Percentiles rank a stretch among this genome's conserved stretches.
These are phyloP conservation scores for Triticum monococcum DNA, from an alignment of 176 grass and related monocot genomes.

Conservation along the genomic window DNA sequence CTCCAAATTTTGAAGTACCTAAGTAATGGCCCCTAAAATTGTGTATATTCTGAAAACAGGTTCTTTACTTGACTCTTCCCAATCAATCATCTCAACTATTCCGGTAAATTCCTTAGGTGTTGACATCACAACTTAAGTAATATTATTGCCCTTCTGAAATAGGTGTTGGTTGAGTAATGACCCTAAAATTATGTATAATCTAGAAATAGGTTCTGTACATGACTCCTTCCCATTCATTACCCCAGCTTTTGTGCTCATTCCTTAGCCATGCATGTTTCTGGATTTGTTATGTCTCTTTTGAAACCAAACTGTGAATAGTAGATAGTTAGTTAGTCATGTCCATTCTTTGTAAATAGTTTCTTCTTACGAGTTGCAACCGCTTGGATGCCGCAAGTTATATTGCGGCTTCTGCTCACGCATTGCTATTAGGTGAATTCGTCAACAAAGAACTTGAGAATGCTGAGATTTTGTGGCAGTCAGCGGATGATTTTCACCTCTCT, in stretches of 20 bases:
- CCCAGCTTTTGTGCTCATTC: background rate
- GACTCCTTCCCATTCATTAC: background rate
- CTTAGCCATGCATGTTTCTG: background rate
- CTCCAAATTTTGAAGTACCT: too few species aligned
- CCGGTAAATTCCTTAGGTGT: background rate
- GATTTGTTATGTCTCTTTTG: background rate
- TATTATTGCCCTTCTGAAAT: background rate
- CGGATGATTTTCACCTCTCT: too few species aligned
- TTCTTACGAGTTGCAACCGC: background rate
- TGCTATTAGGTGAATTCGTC: background rate
- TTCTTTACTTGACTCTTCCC: too few species aligned
- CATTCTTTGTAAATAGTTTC: background rate
- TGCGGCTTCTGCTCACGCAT: background rate
- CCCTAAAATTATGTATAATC: background rate
- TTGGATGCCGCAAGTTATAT: background rate
- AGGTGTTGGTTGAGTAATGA: background rate
- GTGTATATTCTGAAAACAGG: too few species aligned
- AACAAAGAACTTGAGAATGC: too few species aligned
- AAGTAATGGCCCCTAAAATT: too few species aligned
- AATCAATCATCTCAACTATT: too few species aligned
- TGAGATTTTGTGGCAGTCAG: too few species aligned
- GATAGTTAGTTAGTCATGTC: background rate
- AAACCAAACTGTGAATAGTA: constrained; percentile 14
- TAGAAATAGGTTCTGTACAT: background rate
- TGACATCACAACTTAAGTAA: background rate